Conservation (phyloP, 2,329 filamentous ascomycete genomes). For the Metarhizium brunneum region DNA sequence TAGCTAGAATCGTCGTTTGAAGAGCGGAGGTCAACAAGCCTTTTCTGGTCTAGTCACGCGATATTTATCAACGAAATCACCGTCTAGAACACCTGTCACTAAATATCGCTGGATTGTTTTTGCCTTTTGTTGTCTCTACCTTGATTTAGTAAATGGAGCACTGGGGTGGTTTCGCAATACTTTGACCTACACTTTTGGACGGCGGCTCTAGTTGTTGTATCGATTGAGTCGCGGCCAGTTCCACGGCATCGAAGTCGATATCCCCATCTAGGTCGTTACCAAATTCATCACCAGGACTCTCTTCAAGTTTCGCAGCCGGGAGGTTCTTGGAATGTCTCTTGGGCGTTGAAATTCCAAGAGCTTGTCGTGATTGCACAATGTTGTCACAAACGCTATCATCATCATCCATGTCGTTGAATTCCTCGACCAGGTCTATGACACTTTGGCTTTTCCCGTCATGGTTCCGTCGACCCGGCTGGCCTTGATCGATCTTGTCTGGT, state of each 20-base stretch:
- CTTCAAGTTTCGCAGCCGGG: conserved; percentile 4
- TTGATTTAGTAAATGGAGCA: conserved; percentile 49
- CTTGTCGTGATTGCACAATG: conserved; percentile 18
- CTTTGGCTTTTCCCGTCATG: not conserved
- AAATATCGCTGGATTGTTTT: conserved; percentile 82
- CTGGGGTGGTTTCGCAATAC: conserved; percentile 9
- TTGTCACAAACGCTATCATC: conserved; percentile 45
- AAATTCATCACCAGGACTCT: conserved; percentile 22
- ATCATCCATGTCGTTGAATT: conserved; percentile 54
- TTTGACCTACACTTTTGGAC: conserved; percentile 28
- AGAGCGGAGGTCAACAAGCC: conserved; percentile 37
- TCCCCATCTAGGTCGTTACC: conserved; percentile 53
- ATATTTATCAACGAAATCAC: conserved; percentile 55
- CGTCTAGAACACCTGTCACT: conserved; percentile 63
- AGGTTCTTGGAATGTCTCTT: conserved; percentile 5
- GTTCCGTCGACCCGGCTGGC: not conserved
- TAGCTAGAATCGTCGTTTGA: conserved; percentile 4
- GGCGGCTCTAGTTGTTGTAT: conserved; percentile 19
- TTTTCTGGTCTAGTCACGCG: conserved; percentile 59
- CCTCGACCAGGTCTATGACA: conserved; percentile 24
- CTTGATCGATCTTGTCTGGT: conserved; percentile 21
- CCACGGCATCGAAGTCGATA: conserved; percentile 69
- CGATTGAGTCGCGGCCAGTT: conserved; percentile 65
- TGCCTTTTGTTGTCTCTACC: conserved; percentile 56
- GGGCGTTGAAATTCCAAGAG: conserved; percentile 5